A percentile compares a stretch with the other conserved stretches of the same genome.
Conservation (phyloP, 148 eudicot genomes). For the Gaultheria prostrata region DNA sequence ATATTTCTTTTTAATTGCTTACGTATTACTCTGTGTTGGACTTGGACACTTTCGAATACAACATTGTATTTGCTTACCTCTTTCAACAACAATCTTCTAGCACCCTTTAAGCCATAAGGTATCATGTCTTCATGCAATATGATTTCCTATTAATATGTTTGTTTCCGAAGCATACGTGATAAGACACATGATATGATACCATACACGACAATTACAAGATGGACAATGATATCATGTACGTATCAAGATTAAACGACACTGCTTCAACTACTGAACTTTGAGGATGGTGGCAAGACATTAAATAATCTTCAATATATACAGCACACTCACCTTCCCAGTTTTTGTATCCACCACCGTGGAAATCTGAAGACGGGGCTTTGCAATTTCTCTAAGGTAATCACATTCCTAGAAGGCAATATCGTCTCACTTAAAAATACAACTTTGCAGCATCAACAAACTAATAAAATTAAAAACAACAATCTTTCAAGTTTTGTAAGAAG, state of each 20-base stretch:
- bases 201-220: not conserved
- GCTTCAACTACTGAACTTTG: not conserved
- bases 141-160: not conserved
- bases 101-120: not conserved
- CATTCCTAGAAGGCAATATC: slow-evolving; percentile 61
- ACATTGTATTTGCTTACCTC: not conserved
- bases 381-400: slow-evolving; percentile 80
- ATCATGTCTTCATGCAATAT: not conserved
- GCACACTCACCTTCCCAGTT: slow-evolving; percentile 79
- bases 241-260: not conserved
- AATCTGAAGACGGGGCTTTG: slow-evolving; percentile 81
- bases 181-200: not conserved
- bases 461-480: not conserved
- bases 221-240: not conserved
- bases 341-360: slow-evolving; percentile 90
- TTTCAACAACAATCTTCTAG: not conserved
- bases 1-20: not conserved
- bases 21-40: not conserved
- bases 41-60: not conserved
- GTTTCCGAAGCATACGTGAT: not conserved
- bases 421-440: slow-evolving; percentile 12
- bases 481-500: not conserved
- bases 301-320: not conserved
- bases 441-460: not conserved
- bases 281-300: not conserved